Conservation (phyloP, 2,329 filamentous ascomycete species). For the Coniochaeta pulveracea region DNA sequence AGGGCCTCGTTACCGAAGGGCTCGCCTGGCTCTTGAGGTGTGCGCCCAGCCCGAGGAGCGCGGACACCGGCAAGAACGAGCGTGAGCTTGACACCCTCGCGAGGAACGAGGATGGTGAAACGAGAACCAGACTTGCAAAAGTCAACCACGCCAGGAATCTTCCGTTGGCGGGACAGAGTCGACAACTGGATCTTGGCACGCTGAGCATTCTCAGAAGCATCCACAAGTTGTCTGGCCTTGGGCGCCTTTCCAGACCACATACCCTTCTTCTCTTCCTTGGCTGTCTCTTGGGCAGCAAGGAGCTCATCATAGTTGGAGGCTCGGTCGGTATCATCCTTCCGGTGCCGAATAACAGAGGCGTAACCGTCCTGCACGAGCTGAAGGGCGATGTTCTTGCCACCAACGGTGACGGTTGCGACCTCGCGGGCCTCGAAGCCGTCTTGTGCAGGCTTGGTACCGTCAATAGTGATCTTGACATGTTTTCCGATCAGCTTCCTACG, state of each 20-base stretch:
- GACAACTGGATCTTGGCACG: conserved; percentile 93
- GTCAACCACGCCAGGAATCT: conserved; percentile 85
- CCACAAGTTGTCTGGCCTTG: conserved; percentile 70
- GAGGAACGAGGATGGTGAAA: conserved; percentile 83
- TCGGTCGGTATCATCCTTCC: conserved; percentile 87
- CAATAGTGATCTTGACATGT: conserved; percentile 78
- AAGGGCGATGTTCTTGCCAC: conserved; percentile 79
- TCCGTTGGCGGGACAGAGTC: conserved; percentile 80
- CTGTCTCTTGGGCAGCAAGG: conserved; percentile 66
- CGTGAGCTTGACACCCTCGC: conserved; percentile 88
- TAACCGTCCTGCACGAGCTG: conserved; percentile 85
- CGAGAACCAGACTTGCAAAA: conserved; percentile 96
- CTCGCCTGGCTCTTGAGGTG: conserved; percentile 70
- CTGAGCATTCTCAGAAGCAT: conserved; percentile 85
- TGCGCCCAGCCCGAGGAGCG: conserved; percentile 68
- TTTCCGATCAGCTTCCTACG: conserved; percentile 93
- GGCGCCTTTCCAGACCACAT: conserved; percentile 91
- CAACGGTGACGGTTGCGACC: conserved; percentile 76
- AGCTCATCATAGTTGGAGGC: conserved; percentile 91
- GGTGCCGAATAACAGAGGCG: conserved; percentile 86
- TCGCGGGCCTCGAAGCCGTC: conserved; percentile 93
- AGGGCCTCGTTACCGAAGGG: conserved; percentile 92
- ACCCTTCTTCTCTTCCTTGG: conserved; percentile 81
- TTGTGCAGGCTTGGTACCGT: conserved; percentile 79
- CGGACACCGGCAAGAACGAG: conserved; percentile 90